Base-by-base conservation (phyloP, 2,329 filamentous ascomycete species). In the Ceratocystis cubensis region DNA sequence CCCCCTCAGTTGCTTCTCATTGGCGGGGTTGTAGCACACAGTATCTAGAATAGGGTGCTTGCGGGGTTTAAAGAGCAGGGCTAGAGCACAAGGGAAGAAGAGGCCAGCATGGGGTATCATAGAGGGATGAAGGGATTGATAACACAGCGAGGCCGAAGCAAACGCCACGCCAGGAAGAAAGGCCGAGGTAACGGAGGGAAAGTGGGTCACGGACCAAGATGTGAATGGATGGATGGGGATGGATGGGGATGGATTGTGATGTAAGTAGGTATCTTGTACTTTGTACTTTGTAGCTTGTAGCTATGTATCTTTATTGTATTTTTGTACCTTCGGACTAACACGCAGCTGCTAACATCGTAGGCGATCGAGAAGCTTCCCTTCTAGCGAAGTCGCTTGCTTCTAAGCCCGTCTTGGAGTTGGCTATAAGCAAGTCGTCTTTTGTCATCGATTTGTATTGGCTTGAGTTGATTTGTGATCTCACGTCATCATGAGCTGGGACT, bases 141-240 rank as follows among this genome's bases (percentile, higher is more conserved):
- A 59, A 33, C 56, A 30, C 28, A 20, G 56, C 28, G 6, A 33
- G 17, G 56, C 7, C 30, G n/a, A 10, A 30, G 28, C 30, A 37
- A 25, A 59, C n/a, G 48, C 48, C 7, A 22, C n/a, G 48, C 48
- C 22, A 53, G 33, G n/a, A 59, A 59, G 56, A 59, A 59, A 59
- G 56, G 56, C 56, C 56, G 56, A 59, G 22, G 56, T 59, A 59
- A 25, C 56, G 28, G 56, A 59, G 56, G 7, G 56, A 59, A 59
- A 59, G 56, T 59, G 28, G 56, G 28, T 7, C 56, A 59, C 56
- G 56, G 56, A 37, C 56, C 56, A 59, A 30, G 37, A 41, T 41
- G 56, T 4, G 56, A 30, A 33, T 59, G 17, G 20, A 56, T 56
- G 50, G 8, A 56, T 30, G 50, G 6, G 17, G 20, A 56, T 56